Percentiles rank a stretch among this genome's conserved stretches.
phyloP scores from a whole-genome alignment of 768 basidiomycete genomes.

The Trametes cingulata region DNA sequence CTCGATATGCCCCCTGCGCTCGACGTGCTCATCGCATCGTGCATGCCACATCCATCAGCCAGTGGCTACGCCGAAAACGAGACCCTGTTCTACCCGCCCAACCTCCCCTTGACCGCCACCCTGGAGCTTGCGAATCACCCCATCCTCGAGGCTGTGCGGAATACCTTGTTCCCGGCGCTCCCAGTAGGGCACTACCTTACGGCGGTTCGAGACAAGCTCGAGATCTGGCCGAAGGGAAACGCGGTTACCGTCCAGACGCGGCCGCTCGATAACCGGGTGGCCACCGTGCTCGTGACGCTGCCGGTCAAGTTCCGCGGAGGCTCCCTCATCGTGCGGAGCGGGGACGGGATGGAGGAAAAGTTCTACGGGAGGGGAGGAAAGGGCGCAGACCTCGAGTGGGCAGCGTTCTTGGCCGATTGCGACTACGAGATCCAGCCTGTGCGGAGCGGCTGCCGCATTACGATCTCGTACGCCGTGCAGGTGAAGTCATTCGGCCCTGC shows the following conservation, averaged over 20 bases:
- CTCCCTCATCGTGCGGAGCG: constrained; percentile 55
- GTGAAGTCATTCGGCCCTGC: constrained; percentile 65
- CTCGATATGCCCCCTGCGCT: constrained; percentile 75
- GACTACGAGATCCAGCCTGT: constrained; percentile 74
- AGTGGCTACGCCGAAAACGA: constrained; percentile 49
- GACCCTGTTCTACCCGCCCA: constrained; percentile 70
- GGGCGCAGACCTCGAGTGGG: constrained; percentile 73
- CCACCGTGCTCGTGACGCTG: constrained; percentile 71
- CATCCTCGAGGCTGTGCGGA: constrained; percentile 74
- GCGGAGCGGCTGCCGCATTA: constrained; percentile 67
- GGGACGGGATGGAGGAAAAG: constrained; percentile 57
- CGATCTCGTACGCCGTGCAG: constrained; percentile 71
- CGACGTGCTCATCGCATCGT: constrained; percentile 75
- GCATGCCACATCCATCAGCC: constrained; percentile 50
- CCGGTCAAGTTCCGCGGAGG: constrained; percentile 78
- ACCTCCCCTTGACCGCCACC: constrained; percentile 70
- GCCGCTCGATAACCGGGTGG: constrained; percentile 66
- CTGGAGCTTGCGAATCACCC: constrained; percentile 83
- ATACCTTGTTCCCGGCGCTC: constrained; percentile 69
- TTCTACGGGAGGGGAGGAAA: constrained; percentile 65
- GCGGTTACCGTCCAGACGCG: constrained; percentile 57
- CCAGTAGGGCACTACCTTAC: constrained; percentile 71
- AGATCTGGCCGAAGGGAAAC: constrained; percentile 64
- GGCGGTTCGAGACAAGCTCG: constrained; percentile 65
- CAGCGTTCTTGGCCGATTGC: constrained; percentile 72